Conservation (phyloP, 2,329 filamentous ascomycete species). For the Ambrosiella cleistominuta region DNA sequence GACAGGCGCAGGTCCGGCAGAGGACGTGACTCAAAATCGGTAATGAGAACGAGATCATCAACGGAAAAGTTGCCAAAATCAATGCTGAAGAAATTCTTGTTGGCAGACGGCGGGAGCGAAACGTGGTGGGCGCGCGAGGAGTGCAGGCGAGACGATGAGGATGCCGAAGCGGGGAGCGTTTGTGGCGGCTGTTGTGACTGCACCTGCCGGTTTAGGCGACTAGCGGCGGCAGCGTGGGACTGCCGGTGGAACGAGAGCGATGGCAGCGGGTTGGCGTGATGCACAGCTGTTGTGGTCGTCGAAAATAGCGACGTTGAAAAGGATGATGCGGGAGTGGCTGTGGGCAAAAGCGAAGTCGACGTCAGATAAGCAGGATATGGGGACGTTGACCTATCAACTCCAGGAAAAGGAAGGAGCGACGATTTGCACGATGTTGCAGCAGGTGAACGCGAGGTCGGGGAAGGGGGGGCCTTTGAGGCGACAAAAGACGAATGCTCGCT, state of each 20-base stretch:
- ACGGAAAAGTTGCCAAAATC: conserved; percentile 10
- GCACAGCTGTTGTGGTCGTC: not conserved
- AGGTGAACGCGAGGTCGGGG: not conserved
- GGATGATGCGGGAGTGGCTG: not conserved
- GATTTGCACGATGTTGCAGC: not conserved
- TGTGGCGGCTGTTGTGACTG: not conserved
- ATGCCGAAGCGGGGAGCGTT: not conserved
- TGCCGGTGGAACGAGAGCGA: not conserved
- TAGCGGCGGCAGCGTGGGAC: conserved; percentile 2
- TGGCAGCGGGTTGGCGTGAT: not conserved
- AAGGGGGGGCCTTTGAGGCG: not conserved
- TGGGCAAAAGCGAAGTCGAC: not conserved
- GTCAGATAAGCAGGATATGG: not conserved
- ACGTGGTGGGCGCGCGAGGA: conserved; percentile 9
- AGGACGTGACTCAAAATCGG: conserved; percentile 1
- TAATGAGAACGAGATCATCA: conserved; percentile 6
- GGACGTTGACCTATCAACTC: not conserved
- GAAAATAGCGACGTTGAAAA: not conserved
- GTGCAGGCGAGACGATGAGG: not conserved
- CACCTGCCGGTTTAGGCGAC: conserved; percentile 1
- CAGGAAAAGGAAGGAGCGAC: not conserved
- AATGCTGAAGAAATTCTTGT: conserved; percentile 8
- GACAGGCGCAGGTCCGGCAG: conserved; percentile 1
- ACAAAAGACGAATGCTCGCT: not conserved
- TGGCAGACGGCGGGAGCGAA: conserved; percentile 9